Percentiles rank a stretch among this genome's conserved stretches.
Conservation (phyloP, 192 early-diverging fungal species). For the Dissophora globulifera region DNA sequence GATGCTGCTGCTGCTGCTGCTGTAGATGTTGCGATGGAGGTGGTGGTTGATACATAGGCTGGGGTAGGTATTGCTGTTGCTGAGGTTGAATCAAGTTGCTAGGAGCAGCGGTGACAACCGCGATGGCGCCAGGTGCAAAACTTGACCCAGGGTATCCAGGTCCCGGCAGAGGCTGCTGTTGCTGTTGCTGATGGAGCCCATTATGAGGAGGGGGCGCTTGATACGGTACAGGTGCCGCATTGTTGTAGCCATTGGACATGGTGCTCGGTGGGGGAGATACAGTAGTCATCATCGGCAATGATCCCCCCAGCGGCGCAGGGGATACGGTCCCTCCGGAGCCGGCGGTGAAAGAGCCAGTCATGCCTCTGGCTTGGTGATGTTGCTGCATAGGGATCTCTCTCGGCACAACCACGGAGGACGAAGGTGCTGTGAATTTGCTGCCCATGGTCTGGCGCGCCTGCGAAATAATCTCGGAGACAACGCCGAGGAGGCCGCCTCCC, state of each 20-base stretch:
- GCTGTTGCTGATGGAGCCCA: too few species aligned
- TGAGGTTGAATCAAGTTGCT: neutral
- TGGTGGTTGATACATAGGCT: slow-evolving; percentile 1
- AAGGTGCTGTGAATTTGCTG: neutral
- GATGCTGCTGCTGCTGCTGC: slow-evolving; percentile 6
- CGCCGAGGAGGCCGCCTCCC: neutral
- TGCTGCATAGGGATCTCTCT: neutral
- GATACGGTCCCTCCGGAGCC: neutral
- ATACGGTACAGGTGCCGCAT: neutral
- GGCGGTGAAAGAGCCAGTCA: neutral
- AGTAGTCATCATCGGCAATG: neutral
- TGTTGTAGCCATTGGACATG: neutral
- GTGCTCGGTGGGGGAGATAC: neutral
- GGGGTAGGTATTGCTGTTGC: slow-evolving; percentile 18
- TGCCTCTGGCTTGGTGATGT: slow-evolving; percentile 6
- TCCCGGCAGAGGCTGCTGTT: neutral
- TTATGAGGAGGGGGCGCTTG: slow-evolving; percentile 7
- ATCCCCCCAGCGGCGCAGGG: neutral
- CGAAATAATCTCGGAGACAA: slow-evolving; percentile 2
- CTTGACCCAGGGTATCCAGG: neutral
- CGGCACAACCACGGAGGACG: neutral
- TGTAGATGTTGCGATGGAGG: too few species aligned
- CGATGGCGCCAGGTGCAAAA: neutral
- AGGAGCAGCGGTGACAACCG: neutral
- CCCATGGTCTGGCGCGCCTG: slow-evolving; percentile 4